phyloP scores from a whole-genome alignment of 495 filamentous ascomycete genomes.

The Penicillium coffeae region DNA sequence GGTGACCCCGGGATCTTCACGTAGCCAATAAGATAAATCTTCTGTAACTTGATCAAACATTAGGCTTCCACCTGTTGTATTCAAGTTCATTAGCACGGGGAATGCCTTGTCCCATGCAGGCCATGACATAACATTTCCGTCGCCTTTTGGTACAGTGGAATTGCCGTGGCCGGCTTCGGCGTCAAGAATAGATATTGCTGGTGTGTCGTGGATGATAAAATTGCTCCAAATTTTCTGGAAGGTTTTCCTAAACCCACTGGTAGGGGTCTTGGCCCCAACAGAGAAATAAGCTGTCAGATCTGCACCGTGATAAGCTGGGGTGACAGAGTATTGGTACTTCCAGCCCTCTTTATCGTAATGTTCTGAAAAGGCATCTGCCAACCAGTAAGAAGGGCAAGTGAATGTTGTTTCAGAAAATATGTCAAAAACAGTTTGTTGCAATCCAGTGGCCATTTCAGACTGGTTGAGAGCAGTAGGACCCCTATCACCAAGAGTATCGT shows the following conservation, averaged over 20 bases:
- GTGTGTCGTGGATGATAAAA: constrained; percentile 52
- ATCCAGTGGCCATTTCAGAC: constrained; percentile 43
- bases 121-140: constrained; percentile 6
- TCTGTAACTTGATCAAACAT: constrained; percentile 9
- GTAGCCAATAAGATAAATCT: constrained; percentile 12
- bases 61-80: constrained; percentile 16
- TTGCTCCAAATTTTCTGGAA: constrained; percentile 38
- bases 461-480: constrained; percentile 45
- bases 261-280: constrained; percentile 3
- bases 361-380: constrained; percentile 51
- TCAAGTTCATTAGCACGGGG: constrained; percentile 17
- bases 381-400: constrained; percentile 60
- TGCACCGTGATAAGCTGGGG: constrained; percentile 52
- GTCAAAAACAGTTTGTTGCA: constrained; percentile 38
- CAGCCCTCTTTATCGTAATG: constrained; percentile 33
- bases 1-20: constrained; percentile 38
- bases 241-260: constrained; percentile 9
- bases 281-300: constrained; percentile 54
- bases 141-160: constrained; percentile 5
- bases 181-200: constrained; percentile 27
- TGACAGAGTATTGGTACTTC: constrained; percentile 62
- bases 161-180: constrained; percentile 7
- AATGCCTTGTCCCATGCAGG: constrained; percentile 3
- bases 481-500: constrained; percentile 44
- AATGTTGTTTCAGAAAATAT: constrained; percentile 60